Base-by-base conservation (phyloP, 192 early-diverging fungal species). In the Bifiguratus adelaidae region DNA sequence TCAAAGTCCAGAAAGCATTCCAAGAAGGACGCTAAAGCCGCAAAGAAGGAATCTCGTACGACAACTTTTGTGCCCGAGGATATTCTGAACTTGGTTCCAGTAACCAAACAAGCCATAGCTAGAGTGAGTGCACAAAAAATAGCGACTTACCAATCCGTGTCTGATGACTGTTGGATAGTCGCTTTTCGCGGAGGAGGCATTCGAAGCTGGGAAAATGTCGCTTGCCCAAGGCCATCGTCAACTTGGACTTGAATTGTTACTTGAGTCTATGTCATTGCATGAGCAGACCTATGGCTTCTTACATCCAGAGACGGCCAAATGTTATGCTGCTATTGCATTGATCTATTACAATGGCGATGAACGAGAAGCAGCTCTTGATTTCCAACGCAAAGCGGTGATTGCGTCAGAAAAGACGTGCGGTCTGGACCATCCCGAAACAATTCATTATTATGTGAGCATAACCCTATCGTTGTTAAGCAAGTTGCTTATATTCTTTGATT, bases 261-360 rank as follows among this genome's bases (percentile, higher is more conserved):
- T 76, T 21, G 89, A 97, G 61, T 85, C 92, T 9, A 60, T 88
- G 43, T 61, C 85, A 3, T 65, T 97, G 16, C 90, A 89, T 59
- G 95, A 99, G 68, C 92, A 95, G 63, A 85, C 83, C 11, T 93
- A 84, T 61, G 92, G 92, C 11, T 88, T 89, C 47, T 56, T 97
- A 47, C 92, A 98, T 50, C 73, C 83, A 0, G 91, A 94, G 47
- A 90, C 89, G 16, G 83, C 78, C n/a, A 81, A 86, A 24, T 80
- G 83, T 50, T 92, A 92, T 62, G 73, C 77, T 9, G 73, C 78
- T 12, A 68, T 95, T 33, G 88, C 95, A 12, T 73, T 91, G 74
- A 67, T 83, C 15, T 83, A 85, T 57, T 83, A 89, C 53, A 79
- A 95, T 18, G 44, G 61, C 11, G 75, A 78, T 12, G 81, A 77